These are phyloP conservation scores for Sclerotinia subarctica DNA, from an alignment of 2,329 filamentous ascomycete genomes.

Conservation along the genomic window DNA sequence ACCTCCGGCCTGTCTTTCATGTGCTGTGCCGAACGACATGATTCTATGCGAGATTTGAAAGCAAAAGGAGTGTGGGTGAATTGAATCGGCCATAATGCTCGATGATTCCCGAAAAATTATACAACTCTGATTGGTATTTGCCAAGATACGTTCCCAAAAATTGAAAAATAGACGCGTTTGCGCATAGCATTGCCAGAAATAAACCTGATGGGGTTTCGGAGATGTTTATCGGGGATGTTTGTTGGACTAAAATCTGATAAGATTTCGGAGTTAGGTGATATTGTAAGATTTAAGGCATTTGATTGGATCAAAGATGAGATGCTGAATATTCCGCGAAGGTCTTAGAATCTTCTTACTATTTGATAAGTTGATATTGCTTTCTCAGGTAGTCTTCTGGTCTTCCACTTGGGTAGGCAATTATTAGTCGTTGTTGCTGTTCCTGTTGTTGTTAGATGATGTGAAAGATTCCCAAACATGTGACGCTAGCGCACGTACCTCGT, in stretches of 20 bases:
- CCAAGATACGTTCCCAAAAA: background rate
- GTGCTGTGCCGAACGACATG: background rate
- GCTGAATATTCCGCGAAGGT: conserved; percentile 9
- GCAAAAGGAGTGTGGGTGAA: background rate
- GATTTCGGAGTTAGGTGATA: conserved; percentile 16
- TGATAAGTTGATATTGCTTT: background rate
- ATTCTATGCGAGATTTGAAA: conserved; percentile 15
- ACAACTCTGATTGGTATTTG: background rate
- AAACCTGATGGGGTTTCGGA: conserved; percentile 10
- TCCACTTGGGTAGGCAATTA: background rate
- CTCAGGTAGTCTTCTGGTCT: background rate
- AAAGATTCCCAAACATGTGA: background rate
- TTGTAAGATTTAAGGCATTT: conserved; percentile 2
- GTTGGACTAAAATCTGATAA: conserved; percentile 17
- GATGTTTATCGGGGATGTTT: conserved; percentile 8
- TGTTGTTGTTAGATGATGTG: background rate
- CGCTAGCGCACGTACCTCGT: background rate
- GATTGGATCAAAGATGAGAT: background rate
- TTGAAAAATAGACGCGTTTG: conserved; percentile 2
- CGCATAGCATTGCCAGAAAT: background rate
- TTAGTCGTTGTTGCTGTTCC: background rate
- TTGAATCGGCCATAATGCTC: background rate
- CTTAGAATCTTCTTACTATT: background rate
- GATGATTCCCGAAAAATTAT: background rate
- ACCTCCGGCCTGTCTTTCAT: conserved; percentile 2